These are phyloP conservation scores for Pythium guiyangense DNA, from an alignment of 352 stramenopile species.

Conservation along the genomic window DNA sequence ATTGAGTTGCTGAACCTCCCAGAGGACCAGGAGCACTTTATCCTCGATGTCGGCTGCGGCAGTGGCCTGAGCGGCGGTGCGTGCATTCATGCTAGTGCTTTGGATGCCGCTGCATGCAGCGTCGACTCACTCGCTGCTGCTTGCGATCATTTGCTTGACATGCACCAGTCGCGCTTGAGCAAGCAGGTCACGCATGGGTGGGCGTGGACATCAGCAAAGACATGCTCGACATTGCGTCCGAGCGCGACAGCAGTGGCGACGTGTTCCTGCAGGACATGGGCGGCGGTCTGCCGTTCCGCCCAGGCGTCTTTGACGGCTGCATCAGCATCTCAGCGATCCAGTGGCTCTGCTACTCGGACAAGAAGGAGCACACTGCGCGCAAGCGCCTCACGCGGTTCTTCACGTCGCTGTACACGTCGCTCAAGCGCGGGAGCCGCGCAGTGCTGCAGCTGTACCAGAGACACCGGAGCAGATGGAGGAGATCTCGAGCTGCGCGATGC, in stretches of 20 bases:
- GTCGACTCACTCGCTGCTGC: background rate
- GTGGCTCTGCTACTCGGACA: slow-evolving; percentile 99
- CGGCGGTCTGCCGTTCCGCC: slow-evolving; percentile 96
- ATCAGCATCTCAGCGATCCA: slow-evolving; percentile 99
- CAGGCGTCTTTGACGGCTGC: slow-evolving; percentile 97
- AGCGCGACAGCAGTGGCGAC: slow-evolving; percentile 87
- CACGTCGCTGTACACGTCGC: slow-evolving; percentile 87
- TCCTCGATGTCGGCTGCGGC: slow-evolving; percentile 97
- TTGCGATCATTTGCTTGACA: slow-evolving; percentile 3
- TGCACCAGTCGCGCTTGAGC: slow-evolving; percentile 70
- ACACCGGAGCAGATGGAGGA: slow-evolving; percentile 95
- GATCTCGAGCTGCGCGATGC: slow-evolving; percentile 87
- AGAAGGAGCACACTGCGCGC: slow-evolving; percentile 92
- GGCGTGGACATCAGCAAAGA: slow-evolving; percentile 96
- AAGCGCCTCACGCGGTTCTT: slow-evolving; percentile 97
- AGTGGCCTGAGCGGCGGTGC: slow-evolving; percentile 93
- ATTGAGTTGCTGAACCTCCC: slow-evolving; percentile 97
- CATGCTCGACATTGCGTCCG: slow-evolving; percentile 98
- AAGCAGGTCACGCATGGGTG: slow-evolving; percentile 96
- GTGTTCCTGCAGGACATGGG: slow-evolving; percentile 97
- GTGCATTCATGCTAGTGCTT: slow-evolving; percentile 2
- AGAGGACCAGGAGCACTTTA: slow-evolving; percentile 78
- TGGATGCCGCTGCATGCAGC: background rate
- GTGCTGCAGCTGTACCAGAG: slow-evolving; percentile 99
- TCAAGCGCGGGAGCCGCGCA: slow-evolving; percentile 87